phyloP scores from a whole-genome alignment of 2,329 filamentous ascomycete species.

The Pseudogymnoascus sp. region DNA sequence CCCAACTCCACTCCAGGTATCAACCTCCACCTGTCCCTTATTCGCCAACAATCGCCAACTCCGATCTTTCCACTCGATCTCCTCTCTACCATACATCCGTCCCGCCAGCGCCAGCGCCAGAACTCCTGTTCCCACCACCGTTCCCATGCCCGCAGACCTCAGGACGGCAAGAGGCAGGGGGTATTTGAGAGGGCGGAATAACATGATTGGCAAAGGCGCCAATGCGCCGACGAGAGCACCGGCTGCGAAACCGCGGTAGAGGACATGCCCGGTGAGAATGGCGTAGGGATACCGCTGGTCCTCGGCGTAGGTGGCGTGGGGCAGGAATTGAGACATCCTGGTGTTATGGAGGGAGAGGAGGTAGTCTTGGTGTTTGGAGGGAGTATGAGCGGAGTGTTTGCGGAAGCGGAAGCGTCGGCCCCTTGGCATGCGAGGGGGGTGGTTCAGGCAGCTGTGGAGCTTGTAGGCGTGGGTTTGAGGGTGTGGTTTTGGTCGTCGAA shows the following conservation, averaged over 20 bases:
- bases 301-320: conserved; percentile 53
- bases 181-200: neutral
- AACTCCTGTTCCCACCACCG: conserved; percentile 39
- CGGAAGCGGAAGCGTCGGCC: neutral
- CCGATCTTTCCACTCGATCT: conserved; percentile 59
- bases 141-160: conserved; percentile 39
- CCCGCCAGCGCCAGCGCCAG: conserved; percentile 38
- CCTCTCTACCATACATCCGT: conserved; percentile 49
- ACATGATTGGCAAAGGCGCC: neutral
- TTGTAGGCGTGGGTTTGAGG: neutral
- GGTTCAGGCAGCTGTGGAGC: neutral
- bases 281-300: conserved; percentile 50
- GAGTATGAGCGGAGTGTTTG: neutral
- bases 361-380: neutral
- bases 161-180: conserved; percentile 36
- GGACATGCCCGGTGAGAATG: conserved; percentile 54
- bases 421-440: neutral
- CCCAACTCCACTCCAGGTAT: conserved; percentile 47
- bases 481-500: neutral
- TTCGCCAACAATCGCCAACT: conserved; percentile 56
- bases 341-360: neutral
- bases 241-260: conserved; percentile 48
- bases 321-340: conserved; percentile 45
- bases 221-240: conserved; percentile 43
- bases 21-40: conserved; percentile 47